Conservation (phyloP, 805 yeast genomes). For the Saturnispora serradocipensis region DNA sequence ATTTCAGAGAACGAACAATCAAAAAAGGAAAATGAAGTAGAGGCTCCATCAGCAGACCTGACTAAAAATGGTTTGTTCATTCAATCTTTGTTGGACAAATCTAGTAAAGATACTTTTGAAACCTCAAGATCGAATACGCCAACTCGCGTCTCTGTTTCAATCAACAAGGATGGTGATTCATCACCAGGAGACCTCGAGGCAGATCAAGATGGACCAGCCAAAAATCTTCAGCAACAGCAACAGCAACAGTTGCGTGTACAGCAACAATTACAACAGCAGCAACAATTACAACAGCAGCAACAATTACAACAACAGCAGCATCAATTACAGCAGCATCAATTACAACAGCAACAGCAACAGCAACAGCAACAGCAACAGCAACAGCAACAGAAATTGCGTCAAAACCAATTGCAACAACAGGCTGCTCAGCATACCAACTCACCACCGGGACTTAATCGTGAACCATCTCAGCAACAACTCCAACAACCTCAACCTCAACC, state of each 20-base stretch:
- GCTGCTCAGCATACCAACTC: neutral
- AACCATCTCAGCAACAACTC: constrained; percentile 7
- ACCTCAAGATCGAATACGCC: neutral
- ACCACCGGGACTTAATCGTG: constrained; percentile 4
- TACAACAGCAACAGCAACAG: constrained; percentile 5
- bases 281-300: neutral
- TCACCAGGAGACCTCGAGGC: neutral
- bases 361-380: constrained; percentile 2
- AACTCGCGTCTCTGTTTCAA: neutral
- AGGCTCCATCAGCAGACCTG: neutral
- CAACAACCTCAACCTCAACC: constrained; percentile 7
- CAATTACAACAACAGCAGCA: constrained; percentile 4
- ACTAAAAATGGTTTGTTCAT: constrained; percentile 34
- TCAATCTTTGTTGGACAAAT: constrained; percentile 36
- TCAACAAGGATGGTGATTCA: neutral
- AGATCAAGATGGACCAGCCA: neutral
- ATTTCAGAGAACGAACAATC: constrained; percentile 6
- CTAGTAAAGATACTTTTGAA: constrained; percentile 6
- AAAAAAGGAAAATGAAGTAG: neutral
- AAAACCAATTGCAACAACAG: constrained; percentile 1
- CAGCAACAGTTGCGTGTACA: constrained; percentile 7
- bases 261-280: constrained; percentile 6
- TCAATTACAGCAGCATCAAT: neutral
- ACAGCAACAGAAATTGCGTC: neutral
- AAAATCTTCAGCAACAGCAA: constrained; percentile 12